A percentile compares a stretch with the other conserved stretches of the same genome.
phyloP scores from a whole-genome alignment of 2,329 filamentous ascomycete genomes.

The Verticillium alfalfae region DNA sequence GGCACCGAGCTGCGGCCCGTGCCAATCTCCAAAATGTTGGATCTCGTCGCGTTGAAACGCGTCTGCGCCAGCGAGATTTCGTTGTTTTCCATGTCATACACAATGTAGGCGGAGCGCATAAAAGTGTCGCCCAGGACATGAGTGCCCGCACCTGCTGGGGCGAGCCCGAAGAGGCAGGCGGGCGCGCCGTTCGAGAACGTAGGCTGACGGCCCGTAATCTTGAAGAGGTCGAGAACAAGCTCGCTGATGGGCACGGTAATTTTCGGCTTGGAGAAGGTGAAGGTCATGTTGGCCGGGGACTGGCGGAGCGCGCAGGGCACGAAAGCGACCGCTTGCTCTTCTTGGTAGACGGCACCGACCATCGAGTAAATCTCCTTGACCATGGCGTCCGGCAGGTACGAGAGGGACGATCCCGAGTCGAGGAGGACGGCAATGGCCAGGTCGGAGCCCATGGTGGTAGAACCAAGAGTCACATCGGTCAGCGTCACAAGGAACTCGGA shows the following conservation, averaged over 20 bases:
- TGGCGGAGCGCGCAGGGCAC: slow-evolving; percentile 53
- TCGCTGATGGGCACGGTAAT: slow-evolving; percentile 55
- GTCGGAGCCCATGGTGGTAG: slow-evolving; percentile 27
- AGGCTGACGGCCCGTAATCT: slow-evolving; percentile 38
- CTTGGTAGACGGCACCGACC: slow-evolving; percentile 45
- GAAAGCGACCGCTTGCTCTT: slow-evolving; percentile 50
- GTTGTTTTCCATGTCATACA: slow-evolving; percentile 69
- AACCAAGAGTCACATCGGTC: slow-evolving; percentile 41
- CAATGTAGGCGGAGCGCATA: slow-evolving; percentile 67
- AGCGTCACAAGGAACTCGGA: slow-evolving; percentile 64
- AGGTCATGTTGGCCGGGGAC: slow-evolving; percentile 36
- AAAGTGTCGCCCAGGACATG: slow-evolving; percentile 68
- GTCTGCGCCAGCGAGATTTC: slow-evolving; percentile 63
- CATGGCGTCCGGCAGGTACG: slow-evolving; percentile 57
- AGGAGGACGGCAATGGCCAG: slow-evolving; percentile 54
- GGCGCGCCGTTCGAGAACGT: slow-evolving; percentile 42
- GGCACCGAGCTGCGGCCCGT: slow-evolving; percentile 44
- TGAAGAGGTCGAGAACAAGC: slow-evolving; percentile 40
- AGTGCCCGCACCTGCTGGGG: slow-evolving; percentile 48
- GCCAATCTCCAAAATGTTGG: slow-evolving; percentile 50
- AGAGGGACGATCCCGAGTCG: slow-evolving; percentile 65
- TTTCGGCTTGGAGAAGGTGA: slow-evolving; percentile 45
- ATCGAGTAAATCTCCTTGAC: slow-evolving; percentile 48
- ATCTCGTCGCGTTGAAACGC: slow-evolving; percentile 49
- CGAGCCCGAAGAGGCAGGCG: slow-evolving; percentile 61